Evolutionary conservation across 768 basidiomycete species (phyloP), one percentile per base, ranked within the genome.

Genomic region (Boletales sp.): DNA sequence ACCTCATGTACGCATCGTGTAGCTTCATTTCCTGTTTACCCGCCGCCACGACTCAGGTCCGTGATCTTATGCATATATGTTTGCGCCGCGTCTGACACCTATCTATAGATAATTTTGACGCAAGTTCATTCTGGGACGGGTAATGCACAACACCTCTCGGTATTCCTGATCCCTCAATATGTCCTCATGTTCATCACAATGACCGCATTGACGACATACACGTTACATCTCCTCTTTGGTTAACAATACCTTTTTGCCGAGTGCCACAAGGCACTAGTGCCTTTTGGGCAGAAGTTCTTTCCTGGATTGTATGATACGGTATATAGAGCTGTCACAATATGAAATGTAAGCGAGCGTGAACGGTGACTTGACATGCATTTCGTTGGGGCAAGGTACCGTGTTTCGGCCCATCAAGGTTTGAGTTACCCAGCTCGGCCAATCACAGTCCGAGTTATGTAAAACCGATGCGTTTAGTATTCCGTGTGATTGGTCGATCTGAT

Each of bases 91-190:
- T 34, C 24, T 35, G 4, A 53, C 21, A 14, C 38, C 19, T 44
- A 37, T 4, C 24, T 27, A 34, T 19, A 85, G 77, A 83, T 86
- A 0, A 77, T 76, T 48, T 65, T 86, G 34, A 85, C 83, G 1
- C 83, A 87, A 57, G 77, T 83, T 9, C 80, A 83, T 58, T 84
- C 82, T 40, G 82, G 79, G 2, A 83, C 81, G 2, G 85, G 86
- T 24, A 74, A 69, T 27, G 81, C 83, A 6, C 81, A 83, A 42
- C 77, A 84, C 55, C 65, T 86, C 5, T 72, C 82, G 1, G 72
- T 78, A 6, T 86, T 85, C 59, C 69, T 87, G 40, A 80, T 86
- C 32, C 83, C 82, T 12, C 85, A 75, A 54, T 77, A 75, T 51
- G 48, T 65, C 13, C 57, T 77, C 40, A 72, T 73, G 69, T 63